A percentile compares a stretch with the other conserved stretches of the same genome.
Evolutionary conservation across 345 rosid species (phyloP).

Genomic region (Kernera saxatilis): DNA sequence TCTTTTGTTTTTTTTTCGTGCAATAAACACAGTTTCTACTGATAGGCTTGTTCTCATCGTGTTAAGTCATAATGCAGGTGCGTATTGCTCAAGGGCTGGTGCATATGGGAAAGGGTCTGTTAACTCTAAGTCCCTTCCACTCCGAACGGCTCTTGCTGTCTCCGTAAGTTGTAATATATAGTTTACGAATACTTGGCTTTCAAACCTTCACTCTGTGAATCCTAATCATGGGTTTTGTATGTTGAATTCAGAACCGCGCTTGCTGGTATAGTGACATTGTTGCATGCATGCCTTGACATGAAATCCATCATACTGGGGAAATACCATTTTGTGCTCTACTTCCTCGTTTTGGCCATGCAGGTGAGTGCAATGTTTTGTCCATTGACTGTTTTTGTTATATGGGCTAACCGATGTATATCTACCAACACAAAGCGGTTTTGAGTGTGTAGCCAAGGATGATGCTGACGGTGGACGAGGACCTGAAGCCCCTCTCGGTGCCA

Average conservation of each 20-base stretch:
- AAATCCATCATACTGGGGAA: constrained; percentile 75
- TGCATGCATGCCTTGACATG: constrained; percentile 92
- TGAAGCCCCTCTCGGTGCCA: constrained; percentile 75
- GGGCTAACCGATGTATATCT: neutral
- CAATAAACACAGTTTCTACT: neutral
- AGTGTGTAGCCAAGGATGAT: constrained; percentile 84
- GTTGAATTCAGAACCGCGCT: constrained; percentile 59
- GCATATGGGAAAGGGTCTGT: constrained; percentile 89
- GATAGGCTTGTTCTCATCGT: constrained; percentile 10
- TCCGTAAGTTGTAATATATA: constrained; percentile 51
- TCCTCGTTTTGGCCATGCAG: constrained; percentile 94
- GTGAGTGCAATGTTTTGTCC: constrained; percentile 29
- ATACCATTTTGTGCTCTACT: constrained; percentile 86
- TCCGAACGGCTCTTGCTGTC: constrained; percentile 85
- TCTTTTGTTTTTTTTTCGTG: neutral
- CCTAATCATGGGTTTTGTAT: constrained; percentile 1
- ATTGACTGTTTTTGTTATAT: neutral
- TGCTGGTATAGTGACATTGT: constrained; percentile 76
- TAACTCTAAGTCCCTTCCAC: constrained; percentile 89
- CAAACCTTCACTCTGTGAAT: neutral
- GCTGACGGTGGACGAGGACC: constrained; percentile 75
- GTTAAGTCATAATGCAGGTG: constrained; percentile 44
- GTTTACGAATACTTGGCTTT: neutral
- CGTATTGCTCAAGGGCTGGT: constrained; percentile 94
- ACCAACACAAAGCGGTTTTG: neutral